Evolutionary conservation across 805 yeast genomes (phyloP).

Genomic region (Cyberlindnera xishuangbannaensis): DNA sequence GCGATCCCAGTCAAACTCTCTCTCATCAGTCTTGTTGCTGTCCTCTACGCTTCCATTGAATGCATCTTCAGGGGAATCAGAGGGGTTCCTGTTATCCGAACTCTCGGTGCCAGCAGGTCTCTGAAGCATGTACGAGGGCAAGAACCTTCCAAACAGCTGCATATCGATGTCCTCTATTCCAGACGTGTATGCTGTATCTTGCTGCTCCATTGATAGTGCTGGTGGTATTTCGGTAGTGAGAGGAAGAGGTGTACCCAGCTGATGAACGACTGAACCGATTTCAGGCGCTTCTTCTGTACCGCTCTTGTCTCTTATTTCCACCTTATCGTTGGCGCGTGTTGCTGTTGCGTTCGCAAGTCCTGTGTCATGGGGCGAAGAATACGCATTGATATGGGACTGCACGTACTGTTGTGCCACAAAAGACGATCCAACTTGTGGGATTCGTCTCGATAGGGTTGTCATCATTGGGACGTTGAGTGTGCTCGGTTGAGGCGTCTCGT

Average conservation of each 20-base stretch:
- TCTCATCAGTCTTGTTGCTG: slow-evolving; percentile 5
- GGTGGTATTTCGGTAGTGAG: too few species aligned
- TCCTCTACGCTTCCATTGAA: too few species aligned
- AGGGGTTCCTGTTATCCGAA: not conserved
- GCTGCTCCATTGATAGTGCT: slow-evolving; percentile 21
- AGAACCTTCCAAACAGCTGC: slow-evolving; percentile 71
- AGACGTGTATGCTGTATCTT: slow-evolving; percentile 22
- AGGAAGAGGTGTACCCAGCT: too few species aligned
- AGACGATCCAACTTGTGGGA: slow-evolving; percentile 10
- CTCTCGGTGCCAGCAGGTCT: slow-evolving; percentile 1
- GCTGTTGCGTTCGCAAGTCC: slow-evolving; percentile 14
- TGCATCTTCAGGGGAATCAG: slow-evolving; percentile 8
- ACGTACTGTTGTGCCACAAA: slow-evolving; percentile 2
- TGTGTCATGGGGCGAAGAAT: slow-evolving; percentile 13
- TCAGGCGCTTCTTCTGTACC: too few species aligned
- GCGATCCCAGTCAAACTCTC: slow-evolving; percentile 24
- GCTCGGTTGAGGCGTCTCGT: too few species aligned
- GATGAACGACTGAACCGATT: too few species aligned
- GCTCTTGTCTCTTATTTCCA: too few species aligned
- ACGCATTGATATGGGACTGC: slow-evolving; percentile 10
- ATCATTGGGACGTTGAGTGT: not conserved
- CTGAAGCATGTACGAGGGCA: slow-evolving; percentile 73
- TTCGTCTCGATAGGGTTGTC: slow-evolving; percentile 3
- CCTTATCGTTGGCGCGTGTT: too few species aligned
- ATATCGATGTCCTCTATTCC: slow-evolving; percentile 56